Conservation (phyloP, 805 yeast genomes). For the Metschnikowia gruessii region DNA sequence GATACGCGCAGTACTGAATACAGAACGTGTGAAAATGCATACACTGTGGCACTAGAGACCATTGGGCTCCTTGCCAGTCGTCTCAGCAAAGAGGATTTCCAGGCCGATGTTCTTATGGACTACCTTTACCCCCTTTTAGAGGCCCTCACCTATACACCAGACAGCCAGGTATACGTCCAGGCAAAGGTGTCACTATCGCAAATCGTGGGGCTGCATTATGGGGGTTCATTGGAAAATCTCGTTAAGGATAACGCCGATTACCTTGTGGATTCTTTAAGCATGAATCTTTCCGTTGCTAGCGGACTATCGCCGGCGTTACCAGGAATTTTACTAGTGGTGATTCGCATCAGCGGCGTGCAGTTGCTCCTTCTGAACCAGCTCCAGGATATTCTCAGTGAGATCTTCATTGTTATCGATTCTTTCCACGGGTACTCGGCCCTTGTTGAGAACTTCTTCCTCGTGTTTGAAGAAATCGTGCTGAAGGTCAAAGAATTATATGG, state of each 20-base stretch:
- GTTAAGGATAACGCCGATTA: constrained; percentile 74
- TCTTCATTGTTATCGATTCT: constrained; percentile 74
- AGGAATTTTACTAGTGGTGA: constrained; percentile 63
- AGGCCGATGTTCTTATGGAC: constrained; percentile 60
- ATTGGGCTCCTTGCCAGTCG: constrained; percentile 32
- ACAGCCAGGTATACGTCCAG: constrained; percentile 49
- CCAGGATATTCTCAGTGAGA: constrained; percentile 67
- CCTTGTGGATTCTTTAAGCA: constrained; percentile 72
- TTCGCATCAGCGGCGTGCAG: constrained; percentile 66
- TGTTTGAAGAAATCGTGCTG: constrained; percentile 59
- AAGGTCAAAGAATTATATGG: constrained; percentile 43
- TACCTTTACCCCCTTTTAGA: constrained; percentile 71
- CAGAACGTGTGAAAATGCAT: constrained; percentile 25
- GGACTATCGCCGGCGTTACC: constrained; percentile 69
- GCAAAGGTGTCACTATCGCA: constrained; percentile 52
- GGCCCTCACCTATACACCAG: constrained; percentile 55
- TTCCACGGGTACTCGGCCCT: constrained; percentile 79
- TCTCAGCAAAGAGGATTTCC: constrained; percentile 31
- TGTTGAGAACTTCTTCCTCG: constrained; percentile 68
- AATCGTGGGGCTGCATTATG: constrained; percentile 42
- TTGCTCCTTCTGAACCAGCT: constrained; percentile 56
- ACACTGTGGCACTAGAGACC: constrained; percentile 44
- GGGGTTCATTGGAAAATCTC: constrained; percentile 54
- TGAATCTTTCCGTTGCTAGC: constrained; percentile 63
- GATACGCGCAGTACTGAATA: not conserved